Percentiles rank a stretch among this genome's conserved stretches.
Evolutionary conservation across 208 protist species (phyloP).

Genomic region (Acanthamoeba lugdunensis): DNA sequence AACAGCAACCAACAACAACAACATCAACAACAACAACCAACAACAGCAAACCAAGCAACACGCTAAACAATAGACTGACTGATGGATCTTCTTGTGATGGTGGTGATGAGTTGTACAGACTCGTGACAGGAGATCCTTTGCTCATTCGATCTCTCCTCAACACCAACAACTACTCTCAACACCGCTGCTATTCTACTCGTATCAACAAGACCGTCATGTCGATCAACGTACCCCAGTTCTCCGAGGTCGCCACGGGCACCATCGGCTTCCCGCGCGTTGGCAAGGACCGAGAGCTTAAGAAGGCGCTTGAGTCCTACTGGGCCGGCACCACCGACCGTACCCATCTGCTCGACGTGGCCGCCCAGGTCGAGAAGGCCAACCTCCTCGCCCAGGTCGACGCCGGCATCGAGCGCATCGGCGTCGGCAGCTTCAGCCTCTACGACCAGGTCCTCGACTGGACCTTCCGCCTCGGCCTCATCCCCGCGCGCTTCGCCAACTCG

Average conservation of each 20-base stretch:
- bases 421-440: slow-evolving; percentile 90
- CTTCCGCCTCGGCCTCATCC: slow-evolving; percentile 89
- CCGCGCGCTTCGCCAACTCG: slow-evolving; percentile 82
- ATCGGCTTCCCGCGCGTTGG: slow-evolving; percentile 91
- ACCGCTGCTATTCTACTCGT: not conserved
- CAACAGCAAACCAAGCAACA: not conserved
- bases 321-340: slow-evolving; percentile 83
- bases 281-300: slow-evolving; percentile 90
- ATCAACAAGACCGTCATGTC: not conserved
- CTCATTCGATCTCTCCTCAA: not conserved
- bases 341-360: slow-evolving; percentile 82
- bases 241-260: slow-evolving; percentile 55
- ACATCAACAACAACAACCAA: not conserved
- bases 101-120: not conserved
- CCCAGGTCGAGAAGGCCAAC: slow-evolving; percentile 67
- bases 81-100: no score
- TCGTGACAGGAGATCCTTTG: not conserved
- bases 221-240: slow-evolving; percentile 20
- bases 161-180: not conserved
- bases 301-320: slow-evolving; percentile 91
- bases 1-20: not conserved
- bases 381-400: slow-evolving; percentile 73
- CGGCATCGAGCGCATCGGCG: slow-evolving; percentile 87
- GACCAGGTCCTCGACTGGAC: slow-evolving; percentile 89
- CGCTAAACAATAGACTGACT: not conserved